A percentile compares a stretch with the other conserved stretches of the same genome.
These are phyloP conservation scores for Solanum gracilifrons DNA, from an alignment of 257 asterid genomes.

Conservation along the genomic window DNA sequence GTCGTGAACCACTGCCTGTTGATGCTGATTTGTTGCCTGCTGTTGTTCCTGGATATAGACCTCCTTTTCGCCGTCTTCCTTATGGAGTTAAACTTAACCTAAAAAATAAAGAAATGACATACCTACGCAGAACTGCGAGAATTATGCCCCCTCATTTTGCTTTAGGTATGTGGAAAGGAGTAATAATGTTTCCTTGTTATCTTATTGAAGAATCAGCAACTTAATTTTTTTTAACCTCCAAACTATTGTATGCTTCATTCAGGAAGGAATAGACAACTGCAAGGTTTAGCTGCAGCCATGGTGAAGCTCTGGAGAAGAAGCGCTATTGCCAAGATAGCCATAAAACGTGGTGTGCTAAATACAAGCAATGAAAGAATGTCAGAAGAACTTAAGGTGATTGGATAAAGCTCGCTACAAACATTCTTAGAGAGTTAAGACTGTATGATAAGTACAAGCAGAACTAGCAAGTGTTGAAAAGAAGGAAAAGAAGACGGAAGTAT, in stretches of 20 bases:
- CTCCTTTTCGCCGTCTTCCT: constrained; percentile 75
- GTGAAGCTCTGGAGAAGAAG: constrained; percentile 81
- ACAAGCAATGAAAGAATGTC: constrained; percentile 87
- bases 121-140: constrained; percentile 61
- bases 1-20: constrained; percentile 77
- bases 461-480: background rate
- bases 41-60: constrained; percentile 51
- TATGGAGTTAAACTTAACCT: constrained; percentile 41
- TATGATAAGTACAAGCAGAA: background rate
- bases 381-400: constrained; percentile 79
- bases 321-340: constrained; percentile 76
- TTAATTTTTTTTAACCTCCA: background rate
- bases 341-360: constrained; percentile 81
- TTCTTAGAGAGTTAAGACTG: background rate
- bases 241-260: background rate
- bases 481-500: background rate
- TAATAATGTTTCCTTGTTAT: background rate
- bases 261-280: constrained; percentile 81
- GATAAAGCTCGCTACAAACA: background rate
- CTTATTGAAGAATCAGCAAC: background rate
- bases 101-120: constrained; percentile 61
- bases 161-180: constrained; percentile 38
- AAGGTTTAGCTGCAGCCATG: constrained; percentile 86
- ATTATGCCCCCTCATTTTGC: constrained; percentile 82
- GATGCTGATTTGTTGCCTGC: constrained; percentile 88